phyloP scores from a whole-genome alignment of 805 yeast species.

The Candida endomychidarum region DNA sequence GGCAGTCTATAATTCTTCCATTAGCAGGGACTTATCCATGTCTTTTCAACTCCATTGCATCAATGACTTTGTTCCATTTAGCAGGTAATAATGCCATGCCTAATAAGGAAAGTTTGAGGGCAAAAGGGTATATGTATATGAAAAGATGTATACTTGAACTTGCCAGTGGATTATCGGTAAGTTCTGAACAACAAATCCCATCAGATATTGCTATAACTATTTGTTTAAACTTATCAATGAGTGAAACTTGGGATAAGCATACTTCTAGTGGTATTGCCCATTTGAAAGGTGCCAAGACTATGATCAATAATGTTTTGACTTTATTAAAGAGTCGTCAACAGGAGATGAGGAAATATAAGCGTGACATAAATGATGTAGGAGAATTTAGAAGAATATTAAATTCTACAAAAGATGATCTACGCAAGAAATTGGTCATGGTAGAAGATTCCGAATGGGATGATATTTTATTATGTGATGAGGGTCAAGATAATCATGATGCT shows the following conservation, averaged over 20 bases:
- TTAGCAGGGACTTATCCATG: constrained; percentile 55
- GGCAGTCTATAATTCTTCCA: constrained; percentile 60
- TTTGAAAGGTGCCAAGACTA: constrained; percentile 62
- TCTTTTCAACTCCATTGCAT: constrained; percentile 59
- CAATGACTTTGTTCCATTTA: constrained; percentile 65
- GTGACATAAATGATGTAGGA: constrained; percentile 13
- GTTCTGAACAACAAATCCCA: constrained; percentile 34
- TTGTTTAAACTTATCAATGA: constrained; percentile 59
- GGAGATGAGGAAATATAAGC: constrained; percentile 12
- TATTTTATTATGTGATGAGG: constrained; percentile 20
- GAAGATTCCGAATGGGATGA: constrained; percentile 33
- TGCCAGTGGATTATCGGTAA: constrained; percentile 51
- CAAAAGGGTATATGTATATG: constrained; percentile 58
- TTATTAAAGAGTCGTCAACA: constrained; percentile 27
- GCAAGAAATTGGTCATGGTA: constrained; percentile 30
- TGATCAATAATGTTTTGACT: constrained; percentile 49
- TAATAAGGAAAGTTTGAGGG: constrained; percentile 43
- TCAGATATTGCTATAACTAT: constrained; percentile 68
- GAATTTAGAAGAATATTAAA: constrained; percentile 10
- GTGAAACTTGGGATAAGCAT: constrained; percentile 70
- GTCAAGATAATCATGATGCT: constrained; percentile 2
- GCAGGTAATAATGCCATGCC: constrained; percentile 36
- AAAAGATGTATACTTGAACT: constrained; percentile 57
- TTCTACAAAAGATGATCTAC: constrained; percentile 14
- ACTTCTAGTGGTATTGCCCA: constrained; percentile 69